Base-by-base conservation (phyloP, 306 rosid genomes). In the Medicago ruthenica region DNA sequence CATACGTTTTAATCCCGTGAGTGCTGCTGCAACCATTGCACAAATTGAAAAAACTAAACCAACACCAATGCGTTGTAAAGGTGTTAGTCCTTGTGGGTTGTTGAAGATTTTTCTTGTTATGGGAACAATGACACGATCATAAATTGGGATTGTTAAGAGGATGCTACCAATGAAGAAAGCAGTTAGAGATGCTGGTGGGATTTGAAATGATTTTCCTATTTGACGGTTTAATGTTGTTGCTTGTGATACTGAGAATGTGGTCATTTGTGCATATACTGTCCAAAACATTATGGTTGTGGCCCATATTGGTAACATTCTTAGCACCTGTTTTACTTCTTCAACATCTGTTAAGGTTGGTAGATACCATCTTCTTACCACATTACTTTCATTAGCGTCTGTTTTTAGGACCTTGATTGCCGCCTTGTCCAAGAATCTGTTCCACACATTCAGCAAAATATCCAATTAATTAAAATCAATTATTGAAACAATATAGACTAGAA, bases 191-290 rank as follows among this genome's bases (percentile, higher is more conserved):
- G 96, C 97, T 0, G 94, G 73, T 0, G 97, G 98, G 62, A 94
- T 94, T 15, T 82, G 57, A 36, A 91, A 93, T 0, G 90, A 80
- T 44, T 82, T 86, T 16, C 96, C 98, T 0, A 94, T 76, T 79
- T 83, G 88, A 69, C 92, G 96, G 83, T 94, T 69, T 89, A 91
- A 86, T 73, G 96, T 91, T 62, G 89, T 71, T 9, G 98, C 96
- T 73, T 94, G 98, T 24, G 92, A 79, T 0, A 91, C 96, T 0
- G 94, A 91, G 80, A 94, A 91, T 22, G 97, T 93, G 12, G 88
- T 85, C 94, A 94, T 88, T 76, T 94, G 98, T 40, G 97, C 97
- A 45, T 91, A 84, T 8, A 88, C 77, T 4, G 94, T 88, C 97
- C 96, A 94, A 50, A 94, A 91, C 42, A 91, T 79, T 11, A 94